A percentile compares a stretch with the other conserved stretches of the same genome.
These are phyloP conservation scores for Nakazawaea laoshanensis DNA, from an alignment of 805 yeast genomes.

Conservation along the genomic window DNA sequence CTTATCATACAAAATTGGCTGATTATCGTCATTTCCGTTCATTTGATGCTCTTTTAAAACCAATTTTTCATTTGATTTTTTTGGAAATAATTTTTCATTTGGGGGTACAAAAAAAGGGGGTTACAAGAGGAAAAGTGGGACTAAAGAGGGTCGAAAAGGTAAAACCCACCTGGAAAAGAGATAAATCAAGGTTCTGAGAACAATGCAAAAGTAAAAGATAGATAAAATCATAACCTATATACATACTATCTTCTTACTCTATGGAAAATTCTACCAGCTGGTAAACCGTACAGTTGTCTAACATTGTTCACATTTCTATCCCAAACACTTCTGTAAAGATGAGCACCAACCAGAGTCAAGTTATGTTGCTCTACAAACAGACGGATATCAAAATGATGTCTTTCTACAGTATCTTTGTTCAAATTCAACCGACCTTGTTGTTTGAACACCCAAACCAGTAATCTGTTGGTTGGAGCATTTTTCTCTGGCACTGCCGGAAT, in stretches of 20 bases:
- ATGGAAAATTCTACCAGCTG: conserved; percentile 67
- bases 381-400: conserved; percentile 66
- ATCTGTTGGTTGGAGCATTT: conserved; percentile 76
- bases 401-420: conserved; percentile 16
- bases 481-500: conserved; percentile 85
- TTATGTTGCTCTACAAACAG: conserved; percentile 44
- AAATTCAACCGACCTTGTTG: conserved; percentile 34
- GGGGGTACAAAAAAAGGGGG: too few species aligned
- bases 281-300: conserved; percentile 66
- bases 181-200: too few species aligned
- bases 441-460: conserved; percentile 84
- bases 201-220: too few species aligned
- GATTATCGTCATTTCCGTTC: too few species aligned
- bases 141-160: too few species aligned
- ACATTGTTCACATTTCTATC: conserved; percentile 66
- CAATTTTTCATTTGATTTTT: too few species aligned
- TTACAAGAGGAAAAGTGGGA: too few species aligned
- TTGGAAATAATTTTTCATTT: too few species aligned
- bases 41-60: too few species aligned
- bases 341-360: conserved; percentile 82
- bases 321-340: conserved; percentile 80
- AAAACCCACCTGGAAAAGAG: too few species aligned
- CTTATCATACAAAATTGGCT: too few species aligned
- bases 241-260: conserved; percentile 37
- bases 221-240: too few species aligned